Evolutionary conservation across 257 asterid species (phyloP), one percentile per base, ranked within the genome.

Genomic region (Solanum megistacrolobum): DNA sequence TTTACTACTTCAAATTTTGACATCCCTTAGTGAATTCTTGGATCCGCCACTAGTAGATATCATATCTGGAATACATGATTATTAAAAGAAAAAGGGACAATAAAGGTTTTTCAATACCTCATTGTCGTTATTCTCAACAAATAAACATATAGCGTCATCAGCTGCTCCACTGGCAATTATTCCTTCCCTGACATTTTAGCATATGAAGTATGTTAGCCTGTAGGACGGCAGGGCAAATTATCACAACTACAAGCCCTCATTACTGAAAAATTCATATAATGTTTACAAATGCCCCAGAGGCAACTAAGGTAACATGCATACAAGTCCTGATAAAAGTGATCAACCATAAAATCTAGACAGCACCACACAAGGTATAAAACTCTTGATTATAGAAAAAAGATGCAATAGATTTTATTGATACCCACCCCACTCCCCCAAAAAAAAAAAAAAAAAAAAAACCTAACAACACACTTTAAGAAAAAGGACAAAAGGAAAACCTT

Each of bases 71-170:
- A 35, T 65, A 65, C 75, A 86, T 18, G n/a, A 65, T 83, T 46
- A 89, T 38, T 75, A 36, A 38, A 38, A 23, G 75, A 48, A 43
- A 66, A 8, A 38, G 58, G n/a, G 87, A 62, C 31, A 87, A 46
- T 5, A 75, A 85, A 39, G 71, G 81, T 43, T 39, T 38, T 58
- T 23, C 36, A 25, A 27, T 94, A 97, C 99, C 99, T 46, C 85
- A 87, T 86, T 89, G 76, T 93, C 95, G 83, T 93, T 90, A 88
- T 86, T 93, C 91, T 93, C 95, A 75, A 92, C 96, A 91, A 97
- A 97, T 79, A 97, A 89, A 87, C 99, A 92, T 88, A 97, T 94
- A 86, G 98, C 96, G 91, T 96, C 93, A 92, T 96, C 99, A 89
- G 98, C 98, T 85, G 98, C 99, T 84, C 97, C 99, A 88, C 87